A percentile compares a stretch with the other conserved stretches of the same genome.
These are phyloP conservation scores for Arabidopsis hybrid DNA, from an alignment of 441 rosid genomes.

Conservation along the genomic window DNA sequence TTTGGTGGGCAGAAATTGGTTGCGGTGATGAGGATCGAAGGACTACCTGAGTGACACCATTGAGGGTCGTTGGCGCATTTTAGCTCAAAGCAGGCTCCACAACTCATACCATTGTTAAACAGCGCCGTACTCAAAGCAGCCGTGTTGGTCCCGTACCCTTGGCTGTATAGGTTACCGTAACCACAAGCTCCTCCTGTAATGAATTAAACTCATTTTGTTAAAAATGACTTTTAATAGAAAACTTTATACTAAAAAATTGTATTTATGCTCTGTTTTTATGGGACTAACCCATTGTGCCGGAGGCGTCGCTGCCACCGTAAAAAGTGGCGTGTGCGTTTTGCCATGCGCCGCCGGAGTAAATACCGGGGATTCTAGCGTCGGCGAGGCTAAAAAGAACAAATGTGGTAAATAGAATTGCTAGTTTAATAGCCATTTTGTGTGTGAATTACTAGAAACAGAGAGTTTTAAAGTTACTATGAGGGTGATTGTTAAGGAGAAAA, in stretches of 20 bases:
- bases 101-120: slow-evolving; percentile 49
- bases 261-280: slow-evolving; percentile 6
- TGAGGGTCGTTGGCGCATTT: slow-evolving; percentile 52
- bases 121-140: slow-evolving; percentile 52
- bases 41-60: slow-evolving; percentile 51
- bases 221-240: neutral
- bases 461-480: slow-evolving; percentile 19
- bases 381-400: slow-evolving; percentile 28
- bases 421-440: slow-evolving; percentile 36
- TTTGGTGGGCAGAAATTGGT: slow-evolving; percentile 53
- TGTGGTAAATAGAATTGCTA: slow-evolving; percentile 42
- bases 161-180: slow-evolving; percentile 50
- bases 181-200: slow-evolving; percentile 51
- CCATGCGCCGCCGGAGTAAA: slow-evolving; percentile 59
- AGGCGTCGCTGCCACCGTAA: slow-evolving; percentile 80
- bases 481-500: neutral
- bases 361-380: slow-evolving; percentile 67
- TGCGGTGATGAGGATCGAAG: slow-evolving; percentile 48
- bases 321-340: slow-evolving; percentile 78
- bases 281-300: slow-evolving; percentile 79
- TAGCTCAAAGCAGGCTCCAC: slow-evolving; percentile 52
- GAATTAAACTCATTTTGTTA: neutral
- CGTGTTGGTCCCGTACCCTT: slow-evolving; percentile 49
- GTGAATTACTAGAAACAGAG: neutral
- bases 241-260: too few relatives aligned